Conservation (phyloP, 495 filamentous ascomycete species). For the Penicillium coprophilum region DNA sequence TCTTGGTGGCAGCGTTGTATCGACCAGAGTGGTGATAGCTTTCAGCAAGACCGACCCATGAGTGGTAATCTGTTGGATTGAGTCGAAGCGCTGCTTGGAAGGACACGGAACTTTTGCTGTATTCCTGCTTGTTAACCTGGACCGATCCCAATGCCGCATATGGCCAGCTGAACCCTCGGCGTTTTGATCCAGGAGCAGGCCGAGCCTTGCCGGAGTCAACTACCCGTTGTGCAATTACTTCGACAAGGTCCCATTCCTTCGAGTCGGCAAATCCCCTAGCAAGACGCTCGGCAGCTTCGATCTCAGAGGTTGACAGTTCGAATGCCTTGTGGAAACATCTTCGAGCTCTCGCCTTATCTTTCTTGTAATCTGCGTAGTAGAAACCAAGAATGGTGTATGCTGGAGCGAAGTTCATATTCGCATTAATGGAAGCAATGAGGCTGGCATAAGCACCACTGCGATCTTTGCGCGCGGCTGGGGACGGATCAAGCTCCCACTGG, state of each 20-base stretch:
- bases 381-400: conserved; percentile 92
- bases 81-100: conserved; percentile 90
- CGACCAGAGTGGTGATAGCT: conserved; percentile 92
- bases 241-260: conserved; percentile 94
- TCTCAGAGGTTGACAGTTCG: conserved; percentile 84
- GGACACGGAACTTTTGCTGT: conserved; percentile 78
- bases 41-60: conserved; percentile 94
- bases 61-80: conserved; percentile 82
- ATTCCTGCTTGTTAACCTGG: conserved; percentile 92
- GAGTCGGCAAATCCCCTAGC: conserved; percentile 82
- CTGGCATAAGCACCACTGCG: conserved; percentile 75
- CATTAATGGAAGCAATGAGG: conserved; percentile 81
- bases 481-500: conserved; percentile 78
- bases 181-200: conserved; percentile 86
- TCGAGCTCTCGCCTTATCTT: conserved; percentile 77
- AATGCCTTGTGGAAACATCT: conserved; percentile 97
- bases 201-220: conserved; percentile 89
- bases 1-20: conserved; percentile 89
- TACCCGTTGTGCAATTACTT: conserved; percentile 85
- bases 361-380: conserved; percentile 90
- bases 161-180: conserved; percentile 91
- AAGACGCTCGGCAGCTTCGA: conserved; percentile 83
- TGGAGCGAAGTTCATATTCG: conserved; percentile 85
- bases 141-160: conserved; percentile 95
- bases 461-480: conserved; percentile 67